A percentile compares a stretch with the other conserved stretches of the same genome.
These are phyloP conservation scores for Hordeum marinum DNA, from an alignment of 176 grass and related monocot genomes.

Conservation along the genomic window DNA sequence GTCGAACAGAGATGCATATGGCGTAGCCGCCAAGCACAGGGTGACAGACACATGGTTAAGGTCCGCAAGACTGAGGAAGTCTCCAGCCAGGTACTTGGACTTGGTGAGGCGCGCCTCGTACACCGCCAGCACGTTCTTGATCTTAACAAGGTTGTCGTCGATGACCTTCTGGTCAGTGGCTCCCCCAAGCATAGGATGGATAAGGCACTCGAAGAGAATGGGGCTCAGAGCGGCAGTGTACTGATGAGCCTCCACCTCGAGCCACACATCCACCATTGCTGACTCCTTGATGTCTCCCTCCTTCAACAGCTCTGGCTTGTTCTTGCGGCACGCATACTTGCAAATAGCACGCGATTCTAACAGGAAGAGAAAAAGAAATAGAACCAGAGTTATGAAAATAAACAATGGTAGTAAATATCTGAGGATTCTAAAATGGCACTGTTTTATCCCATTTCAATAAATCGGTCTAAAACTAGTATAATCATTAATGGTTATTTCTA, in stretches of 20 bases:
- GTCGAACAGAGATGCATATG: constrained; percentile 34
- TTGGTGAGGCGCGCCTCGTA: constrained; percentile 50
- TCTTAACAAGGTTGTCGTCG: constrained; percentile 34
- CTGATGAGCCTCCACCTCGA: constrained; percentile 63
- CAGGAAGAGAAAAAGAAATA: neutral
- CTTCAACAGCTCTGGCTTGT: constrained; percentile 55
- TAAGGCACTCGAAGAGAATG: constrained; percentile 29
- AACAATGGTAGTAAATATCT: neutral
- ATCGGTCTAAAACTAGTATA: neutral
- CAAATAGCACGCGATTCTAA: constrained; percentile 56
- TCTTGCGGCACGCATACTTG: constrained; percentile 55
- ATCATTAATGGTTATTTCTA: neutral
- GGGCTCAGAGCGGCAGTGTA: constrained; percentile 30
- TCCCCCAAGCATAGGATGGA: constrained; percentile 48
- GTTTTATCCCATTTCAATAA: neutral
- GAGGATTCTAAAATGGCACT: neutral
- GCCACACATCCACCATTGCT: constrained; percentile 63
- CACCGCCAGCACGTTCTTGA: constrained; percentile 50
- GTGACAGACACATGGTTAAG: constrained; percentile 46
- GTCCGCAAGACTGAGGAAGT: constrained; percentile 59
- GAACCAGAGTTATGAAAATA: neutral
- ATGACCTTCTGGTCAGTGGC: constrained; percentile 39
- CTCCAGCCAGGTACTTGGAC: constrained; percentile 61
- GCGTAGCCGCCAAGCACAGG: constrained; percentile 36
- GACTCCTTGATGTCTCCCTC: constrained; percentile 31